Percentiles rank a stretch among this genome's conserved stretches.
phyloP scores from a whole-genome alignment of 2,329 filamentous ascomycete genomes.

The Xylariales sp. region DNA sequence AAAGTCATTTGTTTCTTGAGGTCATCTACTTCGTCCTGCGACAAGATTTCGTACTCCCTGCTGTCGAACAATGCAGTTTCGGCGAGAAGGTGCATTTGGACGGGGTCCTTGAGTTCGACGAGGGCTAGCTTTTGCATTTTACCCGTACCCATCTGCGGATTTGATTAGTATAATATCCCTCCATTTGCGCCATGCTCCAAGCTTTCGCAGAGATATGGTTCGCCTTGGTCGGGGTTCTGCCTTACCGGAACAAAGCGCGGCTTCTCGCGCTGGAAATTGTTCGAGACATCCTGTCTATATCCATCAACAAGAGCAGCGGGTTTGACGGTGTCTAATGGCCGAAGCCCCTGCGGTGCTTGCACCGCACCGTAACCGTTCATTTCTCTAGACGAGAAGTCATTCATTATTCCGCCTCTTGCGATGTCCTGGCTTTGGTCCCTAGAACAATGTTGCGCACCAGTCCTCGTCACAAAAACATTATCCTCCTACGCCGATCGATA shows the following conservation, averaged over 20 bases:
- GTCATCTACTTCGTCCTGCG: conserved; percentile 85
- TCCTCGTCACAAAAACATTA: conserved; percentile 8
- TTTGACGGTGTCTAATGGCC: conserved; percentile 30
- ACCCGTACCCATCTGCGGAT: conserved; percentile 44
- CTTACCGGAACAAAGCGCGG: conserved; percentile 56
- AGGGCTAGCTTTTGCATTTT: conserved; percentile 51
- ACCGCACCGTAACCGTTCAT: conserved; percentile 33
- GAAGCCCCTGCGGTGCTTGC: background rate
- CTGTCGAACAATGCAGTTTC: conserved; percentile 92
- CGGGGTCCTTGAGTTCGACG: conserved; percentile 63
- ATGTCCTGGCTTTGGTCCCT: too few species aligned
- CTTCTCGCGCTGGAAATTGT: conserved; percentile 49
- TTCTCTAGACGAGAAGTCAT: conserved; percentile 6
- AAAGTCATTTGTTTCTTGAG: conserved; percentile 82
- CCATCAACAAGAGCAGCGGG: conserved; percentile 52
- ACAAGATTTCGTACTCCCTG: conserved; percentile 77
- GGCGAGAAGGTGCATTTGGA: conserved; percentile 86
- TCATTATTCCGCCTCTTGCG: conserved; percentile 8
- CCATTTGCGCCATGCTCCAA: too few species aligned
- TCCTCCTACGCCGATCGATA: too few species aligned
- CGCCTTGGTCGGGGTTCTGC: too few species aligned
- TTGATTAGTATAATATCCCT: too few species aligned
- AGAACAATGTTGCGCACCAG: too few species aligned
- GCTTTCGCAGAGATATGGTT: too few species aligned
- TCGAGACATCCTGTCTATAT: conserved; percentile 52